phyloP scores from a whole-genome alignment of 73 alveolate genomes.

The Paramecium sexaurelia region DNA sequence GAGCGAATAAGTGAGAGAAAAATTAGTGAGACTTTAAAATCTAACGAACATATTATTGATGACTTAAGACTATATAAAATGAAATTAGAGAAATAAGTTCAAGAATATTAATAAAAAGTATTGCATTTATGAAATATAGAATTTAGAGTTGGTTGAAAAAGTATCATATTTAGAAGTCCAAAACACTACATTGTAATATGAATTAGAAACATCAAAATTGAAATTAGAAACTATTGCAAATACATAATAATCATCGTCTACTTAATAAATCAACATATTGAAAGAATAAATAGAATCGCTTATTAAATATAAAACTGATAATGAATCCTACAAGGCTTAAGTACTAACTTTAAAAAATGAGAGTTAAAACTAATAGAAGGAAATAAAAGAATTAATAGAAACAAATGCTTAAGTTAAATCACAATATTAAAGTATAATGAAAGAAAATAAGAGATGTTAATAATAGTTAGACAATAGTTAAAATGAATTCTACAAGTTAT shows the following conservation, averaged over 20 bases:
- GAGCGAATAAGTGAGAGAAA: slow-evolving; percentile 25
- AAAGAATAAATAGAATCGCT: background rate
- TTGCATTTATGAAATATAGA: background rate
- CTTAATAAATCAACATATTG: background rate
- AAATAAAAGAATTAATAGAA: background rate
- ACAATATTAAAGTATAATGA: background rate
- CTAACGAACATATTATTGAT: background rate
- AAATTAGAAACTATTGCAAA: background rate
- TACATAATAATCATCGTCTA: background rate
- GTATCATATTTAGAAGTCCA: slow-evolving; percentile 24
- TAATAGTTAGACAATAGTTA: slow-evolving; percentile 2
- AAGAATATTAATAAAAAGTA: slow-evolving; percentile 38
- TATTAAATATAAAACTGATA: background rate
- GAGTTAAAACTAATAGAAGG: background rate
- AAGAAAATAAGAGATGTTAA: background rate
- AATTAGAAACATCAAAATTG: background rate
- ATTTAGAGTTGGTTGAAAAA: background rate
- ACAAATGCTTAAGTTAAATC: background rate
- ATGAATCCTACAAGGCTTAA: background rate
- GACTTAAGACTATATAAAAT: background rate
- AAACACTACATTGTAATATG: background rate
- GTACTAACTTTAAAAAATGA: background rate
- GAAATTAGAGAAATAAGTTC: background rate
- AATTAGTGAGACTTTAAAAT: background rate
- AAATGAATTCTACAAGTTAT: background rate